A percentile compares a stretch with the other conserved stretches of the same genome.
These are phyloP conservation scores for Cymbidium sinense DNA, from an alignment of 106 monocot genomes.

Conservation along the genomic window DNA sequence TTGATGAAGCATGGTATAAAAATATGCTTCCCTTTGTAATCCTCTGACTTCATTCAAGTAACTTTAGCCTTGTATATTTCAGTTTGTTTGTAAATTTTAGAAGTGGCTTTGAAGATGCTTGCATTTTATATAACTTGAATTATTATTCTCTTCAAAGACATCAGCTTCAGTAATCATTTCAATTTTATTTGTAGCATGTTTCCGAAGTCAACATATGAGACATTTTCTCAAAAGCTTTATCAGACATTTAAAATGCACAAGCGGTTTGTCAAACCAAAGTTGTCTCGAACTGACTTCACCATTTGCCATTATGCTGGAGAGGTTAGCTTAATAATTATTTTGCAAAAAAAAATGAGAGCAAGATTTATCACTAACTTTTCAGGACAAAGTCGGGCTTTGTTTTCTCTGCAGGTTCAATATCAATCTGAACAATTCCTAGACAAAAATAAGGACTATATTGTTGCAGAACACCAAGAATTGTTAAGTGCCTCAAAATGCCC, in stretches of 20 bases:
- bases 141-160: background rate
- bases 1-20: constrained; percentile 97
- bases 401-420: constrained; percentile 65
- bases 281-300: constrained; percentile 89
- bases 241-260: constrained; percentile 85
- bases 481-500: constrained; percentile 78
- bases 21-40: constrained; percentile 4
- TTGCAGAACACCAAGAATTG: constrained; percentile 91
- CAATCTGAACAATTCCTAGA: constrained; percentile 94
- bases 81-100: background rate
- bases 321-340: constrained; percentile 19
- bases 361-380: background rate
- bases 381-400: background rate
- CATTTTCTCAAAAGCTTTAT: constrained; percentile 96
- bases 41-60: background rate
- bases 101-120: background rate
- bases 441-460: constrained; percentile 98
- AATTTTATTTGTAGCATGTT: constrained; percentile 67
- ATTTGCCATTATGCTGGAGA: constrained; percentile 97
- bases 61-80: background rate
- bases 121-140: background rate
- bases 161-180: constrained; percentile 6
- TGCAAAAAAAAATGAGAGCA: background rate
- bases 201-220: constrained; percentile 95
- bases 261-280: constrained; percentile 91